Conservation (phyloP, 1,139 yeast genomes). For the Scheffersomyces titani region DNA sequence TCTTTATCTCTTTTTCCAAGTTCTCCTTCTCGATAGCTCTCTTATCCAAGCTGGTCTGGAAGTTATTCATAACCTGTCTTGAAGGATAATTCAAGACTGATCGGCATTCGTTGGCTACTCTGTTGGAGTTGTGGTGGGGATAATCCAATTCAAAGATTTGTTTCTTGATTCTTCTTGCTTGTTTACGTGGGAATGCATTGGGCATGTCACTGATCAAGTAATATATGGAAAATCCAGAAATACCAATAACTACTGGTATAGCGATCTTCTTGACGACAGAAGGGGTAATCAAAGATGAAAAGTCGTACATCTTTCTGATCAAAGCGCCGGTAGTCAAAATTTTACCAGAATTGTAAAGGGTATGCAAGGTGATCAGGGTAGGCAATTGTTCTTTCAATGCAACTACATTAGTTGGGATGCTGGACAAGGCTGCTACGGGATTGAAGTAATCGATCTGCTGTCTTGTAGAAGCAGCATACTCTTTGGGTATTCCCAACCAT, state of each 20-base stretch:
- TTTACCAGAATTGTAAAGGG: conserved; percentile 47
- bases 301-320: conserved; percentile 30
- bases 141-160: conserved; percentile 72
- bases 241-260: conserved; percentile 51
- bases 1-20: conserved; percentile 52
- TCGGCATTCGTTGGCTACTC: conserved; percentile 81
- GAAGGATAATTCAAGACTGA: conserved; percentile 81
- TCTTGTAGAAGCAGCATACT: conserved; percentile 27
- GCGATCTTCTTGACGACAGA: conserved; percentile 35
- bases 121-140: conserved; percentile 71
- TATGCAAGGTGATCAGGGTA: conserved; percentile 41
- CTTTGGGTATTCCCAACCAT: conserved; percentile 45
- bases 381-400: conserved; percentile 39
- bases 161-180: conserved; percentile 67
- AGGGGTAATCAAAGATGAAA: conserved; percentile 30
- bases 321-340: conserved; percentile 46
- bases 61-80: conserved; percentile 76
- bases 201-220: conserved; percentile 82
- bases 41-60: conserved; percentile 70
- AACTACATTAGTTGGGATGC: conserved; percentile 32
- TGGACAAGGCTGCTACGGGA: conserved; percentile 35
- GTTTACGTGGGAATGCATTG: conserved; percentile 81
- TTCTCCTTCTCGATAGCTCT: conserved; percentile 61
- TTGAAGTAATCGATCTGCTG: conserved; percentile 34
- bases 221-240: conserved; percentile 59